Conservation (phyloP, 1,139 yeast species). For the Magnusiomyces starmeri region DNA sequence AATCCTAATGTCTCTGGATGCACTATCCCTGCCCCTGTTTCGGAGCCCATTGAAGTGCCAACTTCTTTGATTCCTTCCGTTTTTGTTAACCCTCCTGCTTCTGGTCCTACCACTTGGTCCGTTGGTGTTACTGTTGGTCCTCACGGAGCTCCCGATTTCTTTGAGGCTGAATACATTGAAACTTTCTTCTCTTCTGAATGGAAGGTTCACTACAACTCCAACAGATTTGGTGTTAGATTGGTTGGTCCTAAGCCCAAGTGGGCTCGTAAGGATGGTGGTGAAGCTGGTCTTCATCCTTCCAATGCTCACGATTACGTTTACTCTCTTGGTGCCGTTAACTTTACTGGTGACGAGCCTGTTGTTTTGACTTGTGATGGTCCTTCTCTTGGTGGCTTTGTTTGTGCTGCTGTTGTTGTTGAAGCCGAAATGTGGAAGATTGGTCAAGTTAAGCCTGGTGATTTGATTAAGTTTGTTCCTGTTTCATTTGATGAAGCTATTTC, state of each 20-base stretch:
- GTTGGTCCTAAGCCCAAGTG: conserved; percentile 94
- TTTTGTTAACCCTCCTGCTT: conserved; percentile 4
- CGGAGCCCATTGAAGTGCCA: conserved; percentile 56
- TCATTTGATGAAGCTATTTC: conserved; percentile 58
- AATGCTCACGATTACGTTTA: conserved; percentile 97
- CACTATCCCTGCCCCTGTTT: conserved; percentile 62
- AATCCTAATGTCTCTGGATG: conserved; percentile 65
- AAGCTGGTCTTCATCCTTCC: conserved; percentile 95
- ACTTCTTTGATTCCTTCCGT: conserved; percentile 52
- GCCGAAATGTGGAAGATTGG: conserved; percentile 99
- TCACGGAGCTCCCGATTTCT: conserved; percentile 94
- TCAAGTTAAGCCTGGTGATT: conserved; percentile 91
- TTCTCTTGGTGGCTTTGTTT: conserved; percentile 93
- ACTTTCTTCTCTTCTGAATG: conserved; percentile 72
- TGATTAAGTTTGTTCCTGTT: conserved; percentile 72
- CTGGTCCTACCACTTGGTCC: conserved; percentile 55
- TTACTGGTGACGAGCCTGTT: conserved; percentile 98
- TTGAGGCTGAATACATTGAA: conserved; percentile 63
- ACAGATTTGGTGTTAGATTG: conserved; percentile 89
- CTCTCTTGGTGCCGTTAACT: conserved; percentile 91
- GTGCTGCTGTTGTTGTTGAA: conserved; percentile 91
- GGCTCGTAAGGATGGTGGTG: conserved; percentile 98
- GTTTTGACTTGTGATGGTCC: conserved; percentile 97
- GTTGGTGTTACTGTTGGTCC: conserved; percentile 97
- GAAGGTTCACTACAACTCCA: conserved; percentile 96